Percentiles rank a stretch among this genome's conserved stretches.
These are phyloP conservation scores for Neonothopanus nambi DNA, from an alignment of 1,284 basidiomycete species.

Conservation along the genomic window DNA sequence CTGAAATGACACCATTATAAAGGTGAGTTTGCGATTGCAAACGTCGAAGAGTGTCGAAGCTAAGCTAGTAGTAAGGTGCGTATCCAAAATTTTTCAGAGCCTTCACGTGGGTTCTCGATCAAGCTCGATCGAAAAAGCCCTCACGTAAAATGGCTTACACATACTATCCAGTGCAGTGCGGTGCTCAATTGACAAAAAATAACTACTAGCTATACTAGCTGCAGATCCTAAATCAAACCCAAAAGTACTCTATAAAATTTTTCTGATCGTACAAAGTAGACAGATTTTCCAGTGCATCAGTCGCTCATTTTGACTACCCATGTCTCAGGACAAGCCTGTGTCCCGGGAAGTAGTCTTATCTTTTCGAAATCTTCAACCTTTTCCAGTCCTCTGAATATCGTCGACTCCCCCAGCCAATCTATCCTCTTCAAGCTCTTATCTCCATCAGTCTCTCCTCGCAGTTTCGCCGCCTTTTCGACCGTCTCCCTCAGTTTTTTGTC, in stretches of 20 bases:
- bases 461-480: constrained; percentile 38
- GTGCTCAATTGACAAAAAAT: no score
- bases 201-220: no score
- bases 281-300: neutral
- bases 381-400: constrained; percentile 58
- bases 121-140: no score
- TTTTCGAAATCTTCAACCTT: constrained; percentile 55
- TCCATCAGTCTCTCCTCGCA: constrained; percentile 24
- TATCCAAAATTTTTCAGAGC: constrained; percentile 7
- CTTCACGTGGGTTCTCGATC: constrained; percentile 6
- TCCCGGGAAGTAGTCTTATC: constrained; percentile 45
- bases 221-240: no score
- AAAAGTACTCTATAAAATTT: no score
- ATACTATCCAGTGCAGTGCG: no score
- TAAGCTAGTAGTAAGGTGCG: neutral
- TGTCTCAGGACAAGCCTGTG: constrained; percentile 35
- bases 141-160: no score
- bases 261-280: no score
- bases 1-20: constrained; percentile 44
- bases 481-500: constrained; percentile 35
- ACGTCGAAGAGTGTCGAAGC: neutral
- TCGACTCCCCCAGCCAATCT: constrained; percentile 56
- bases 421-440: constrained; percentile 47
- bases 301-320: constrained; percentile 31
- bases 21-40: neutral